phyloP scores from a whole-genome alignment of 73 alveolate genomes.

The Paramecium biaurelia region DNA sequence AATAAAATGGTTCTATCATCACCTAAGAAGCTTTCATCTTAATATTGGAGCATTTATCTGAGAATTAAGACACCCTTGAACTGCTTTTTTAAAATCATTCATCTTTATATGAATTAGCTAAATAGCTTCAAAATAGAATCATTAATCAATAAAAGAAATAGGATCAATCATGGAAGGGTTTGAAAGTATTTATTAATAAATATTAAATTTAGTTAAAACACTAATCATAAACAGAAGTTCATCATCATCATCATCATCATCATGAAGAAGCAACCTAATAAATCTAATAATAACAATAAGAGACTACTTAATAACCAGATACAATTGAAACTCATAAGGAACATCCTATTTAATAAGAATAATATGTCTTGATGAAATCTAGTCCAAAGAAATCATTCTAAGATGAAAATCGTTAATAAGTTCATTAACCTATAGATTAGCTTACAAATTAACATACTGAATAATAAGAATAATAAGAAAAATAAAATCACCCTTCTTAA shows the following conservation, averaged over 20 bases:
- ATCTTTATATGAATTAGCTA: neutral
- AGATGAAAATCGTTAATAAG: neutral
- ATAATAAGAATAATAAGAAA: neutral
- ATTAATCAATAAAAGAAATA: neutral
- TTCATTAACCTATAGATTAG: neutral
- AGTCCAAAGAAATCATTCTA: neutral
- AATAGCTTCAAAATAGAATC: neutral
- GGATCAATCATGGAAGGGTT: neutral
- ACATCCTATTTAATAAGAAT: neutral
- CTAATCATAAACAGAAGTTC: neutral
- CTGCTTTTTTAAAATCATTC: neutral
- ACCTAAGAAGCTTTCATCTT: neutral
- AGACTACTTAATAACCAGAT: neutral
- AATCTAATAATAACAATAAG: neutral
- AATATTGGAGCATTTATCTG: neutral
- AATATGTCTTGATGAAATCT: neutral
- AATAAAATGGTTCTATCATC: neutral
- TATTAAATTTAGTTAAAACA: neutral
- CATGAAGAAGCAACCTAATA: neutral
- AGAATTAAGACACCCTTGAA: neutral
- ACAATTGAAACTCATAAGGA: neutral
- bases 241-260: too few species aligned
- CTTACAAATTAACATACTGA: neutral
- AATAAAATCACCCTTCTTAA: neutral
- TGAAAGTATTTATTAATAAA: neutral